Conservation (phyloP, 176 grass and related monocot species). For the Carex kokanica region DNA sequence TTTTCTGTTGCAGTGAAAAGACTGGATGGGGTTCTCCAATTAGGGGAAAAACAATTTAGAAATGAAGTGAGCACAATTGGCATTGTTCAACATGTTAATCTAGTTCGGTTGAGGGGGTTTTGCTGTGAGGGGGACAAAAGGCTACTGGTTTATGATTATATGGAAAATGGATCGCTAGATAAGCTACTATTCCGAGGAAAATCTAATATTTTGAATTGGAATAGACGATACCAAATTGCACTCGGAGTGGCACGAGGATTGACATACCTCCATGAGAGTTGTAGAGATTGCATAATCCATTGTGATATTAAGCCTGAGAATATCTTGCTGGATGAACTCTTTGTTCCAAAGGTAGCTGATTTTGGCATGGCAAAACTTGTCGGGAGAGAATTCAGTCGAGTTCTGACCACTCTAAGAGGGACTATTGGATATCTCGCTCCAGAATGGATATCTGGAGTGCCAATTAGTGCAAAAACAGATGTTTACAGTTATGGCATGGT, state of each 20-base stretch:
- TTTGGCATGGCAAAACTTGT: constrained; percentile 30
- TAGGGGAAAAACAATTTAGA: constrained; percentile 45
- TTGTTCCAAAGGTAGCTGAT: constrained; percentile 42
- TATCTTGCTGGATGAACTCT: constrained; percentile 35
- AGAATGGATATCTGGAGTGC: background rate
- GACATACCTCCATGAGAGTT: constrained; percentile 42
- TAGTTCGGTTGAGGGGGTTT: constrained; percentile 44
- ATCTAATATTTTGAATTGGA: constrained; percentile 27
- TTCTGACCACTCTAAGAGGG: background rate
- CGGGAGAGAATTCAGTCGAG: background rate
- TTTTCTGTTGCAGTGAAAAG: constrained; percentile 35
- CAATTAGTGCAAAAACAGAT: background rate
- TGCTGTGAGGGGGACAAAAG: constrained; percentile 26
- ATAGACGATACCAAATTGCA: constrained; percentile 29
- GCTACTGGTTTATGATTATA: constrained; percentile 37
- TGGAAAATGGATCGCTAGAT: constrained; percentile 28
- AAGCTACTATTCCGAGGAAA: constrained; percentile 25
- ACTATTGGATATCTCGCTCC: constrained; percentile 3
- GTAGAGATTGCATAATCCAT: constrained; percentile 55
- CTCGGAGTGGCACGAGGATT: constrained; percentile 35
- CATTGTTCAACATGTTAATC: constrained; percentile 38
- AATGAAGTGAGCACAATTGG: constrained; percentile 45
- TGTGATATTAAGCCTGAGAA: constrained; percentile 72
- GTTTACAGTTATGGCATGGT: constrained; percentile 14
- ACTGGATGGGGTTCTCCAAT: constrained; percentile 25